Evolutionary conservation across 768 basidiomycete species (phyloP).

Genomic region (Rickenella mellea): DNA sequence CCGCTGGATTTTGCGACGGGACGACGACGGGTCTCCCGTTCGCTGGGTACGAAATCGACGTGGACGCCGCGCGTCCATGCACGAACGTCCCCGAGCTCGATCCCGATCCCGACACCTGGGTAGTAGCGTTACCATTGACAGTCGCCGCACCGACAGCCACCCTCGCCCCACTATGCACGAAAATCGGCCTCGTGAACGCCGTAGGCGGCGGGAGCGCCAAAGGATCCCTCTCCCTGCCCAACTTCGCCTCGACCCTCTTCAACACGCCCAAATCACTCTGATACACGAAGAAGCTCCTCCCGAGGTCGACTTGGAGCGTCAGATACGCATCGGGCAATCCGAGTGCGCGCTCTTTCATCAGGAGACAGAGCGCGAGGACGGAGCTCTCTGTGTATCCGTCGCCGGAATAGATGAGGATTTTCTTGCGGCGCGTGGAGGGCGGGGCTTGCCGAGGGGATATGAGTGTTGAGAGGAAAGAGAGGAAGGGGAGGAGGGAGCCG

Average conservation of each 20-base stretch:
- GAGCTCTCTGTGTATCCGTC: slow-evolving; percentile 94
- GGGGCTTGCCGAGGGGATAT: slow-evolving; percentile 16
- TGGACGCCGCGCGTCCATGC: slow-evolving; percentile 2
- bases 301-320: slow-evolving; percentile 74
- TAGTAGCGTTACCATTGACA: slow-evolving; percentile 10
- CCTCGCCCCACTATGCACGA: slow-evolving; percentile 28
- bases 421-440: slow-evolving; percentile 48
- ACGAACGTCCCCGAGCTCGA: neutral
- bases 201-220: slow-evolving; percentile 3
- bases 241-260: slow-evolving; percentile 52
- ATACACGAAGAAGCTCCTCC: slow-evolving; percentile 89
- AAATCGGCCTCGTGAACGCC: slow-evolving; percentile 11
- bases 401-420: slow-evolving; percentile 71
- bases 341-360: slow-evolving; percentile 68
- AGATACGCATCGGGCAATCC: slow-evolving; percentile 86
- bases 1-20: slow-evolving; percentile 17
- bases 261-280: slow-evolving; percentile 68
- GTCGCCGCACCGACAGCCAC: slow-evolving; percentile 16
- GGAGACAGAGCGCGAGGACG: slow-evolving; percentile 73
- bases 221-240: slow-evolving; percentile 19
- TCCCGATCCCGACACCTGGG: slow-evolving; percentile 2
- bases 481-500: slow-evolving; percentile 49
- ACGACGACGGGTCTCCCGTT: slow-evolving; percentile 16
- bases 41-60: slow-evolving; percentile 3
- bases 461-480: slow-evolving; percentile 44